Conservation (phyloP, 169 alveolate genomes). For the Eimeria tenella region DNA sequence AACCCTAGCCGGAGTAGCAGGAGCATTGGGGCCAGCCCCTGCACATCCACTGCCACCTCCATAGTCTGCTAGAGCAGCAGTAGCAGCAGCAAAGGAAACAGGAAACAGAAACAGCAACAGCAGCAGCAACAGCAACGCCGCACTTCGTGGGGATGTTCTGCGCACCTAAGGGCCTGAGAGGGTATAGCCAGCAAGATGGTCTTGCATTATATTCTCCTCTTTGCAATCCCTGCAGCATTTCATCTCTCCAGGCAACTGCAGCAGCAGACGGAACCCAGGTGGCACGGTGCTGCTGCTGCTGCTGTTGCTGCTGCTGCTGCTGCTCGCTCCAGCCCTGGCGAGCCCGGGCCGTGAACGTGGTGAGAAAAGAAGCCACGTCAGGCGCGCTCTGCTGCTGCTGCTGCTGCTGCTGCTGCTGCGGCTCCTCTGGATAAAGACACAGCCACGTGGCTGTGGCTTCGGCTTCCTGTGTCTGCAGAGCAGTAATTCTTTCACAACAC, state of each 20-base stretch:
- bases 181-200: conserved; percentile 18
- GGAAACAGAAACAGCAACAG: conserved; percentile 7
- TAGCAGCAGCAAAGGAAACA: not conserved
- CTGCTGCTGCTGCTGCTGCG: conserved; percentile 49
- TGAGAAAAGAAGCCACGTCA: conserved; percentile 5
- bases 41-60: not conserved
- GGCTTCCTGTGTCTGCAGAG: not conserved
- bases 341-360: not conserved
- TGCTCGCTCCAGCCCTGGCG: conserved; percentile 6
- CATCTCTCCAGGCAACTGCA: conserved; percentile 50
- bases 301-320: conserved; percentile 44
- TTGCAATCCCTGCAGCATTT: not conserved
- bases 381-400: conserved; percentile 20
- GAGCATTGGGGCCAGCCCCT: not conserved
- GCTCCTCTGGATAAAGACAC: conserved; percentile 16
- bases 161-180: not conserved
- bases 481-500: too few relatives aligned
- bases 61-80: too few relatives aligned
- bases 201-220: not conserved
- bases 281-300: not conserved
- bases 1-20: not conserved
- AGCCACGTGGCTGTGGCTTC: conserved; percentile 5
- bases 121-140: not conserved
- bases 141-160: not conserved
- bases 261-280: conserved; percentile 15